These are phyloP conservation scores for Kernera saxatilis DNA, from an alignment of 345 rosid genomes.

Conservation along the genomic window DNA sequence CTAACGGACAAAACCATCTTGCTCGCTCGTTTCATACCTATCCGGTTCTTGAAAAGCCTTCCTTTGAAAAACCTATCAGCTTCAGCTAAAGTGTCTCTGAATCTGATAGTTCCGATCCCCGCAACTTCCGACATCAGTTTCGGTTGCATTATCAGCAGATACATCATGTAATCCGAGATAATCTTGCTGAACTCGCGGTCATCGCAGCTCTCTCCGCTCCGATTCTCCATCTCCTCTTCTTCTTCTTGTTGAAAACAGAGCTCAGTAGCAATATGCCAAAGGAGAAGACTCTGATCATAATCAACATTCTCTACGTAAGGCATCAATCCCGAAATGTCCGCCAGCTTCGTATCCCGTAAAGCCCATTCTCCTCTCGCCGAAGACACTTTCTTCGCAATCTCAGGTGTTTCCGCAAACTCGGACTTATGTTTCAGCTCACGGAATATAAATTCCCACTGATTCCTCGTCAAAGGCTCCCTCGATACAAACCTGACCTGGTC, in stretches of 20 bases:
- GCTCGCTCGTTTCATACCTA: slow-evolving; percentile 6
- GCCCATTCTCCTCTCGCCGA: slow-evolving; percentile 53
- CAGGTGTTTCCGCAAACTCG: slow-evolving; percentile 33
- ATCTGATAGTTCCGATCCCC: slow-evolving; percentile 29
- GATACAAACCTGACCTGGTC: slow-evolving; percentile 30
- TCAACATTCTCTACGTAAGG: slow-evolving; percentile 29
- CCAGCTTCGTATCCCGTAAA: slow-evolving; percentile 14
- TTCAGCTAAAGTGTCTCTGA: slow-evolving; percentile 25
- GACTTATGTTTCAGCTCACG: slow-evolving; percentile 37
- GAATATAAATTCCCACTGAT: slow-evolving; percentile 49
- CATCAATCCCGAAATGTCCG: slow-evolving; percentile 11
- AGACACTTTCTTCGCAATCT: slow-evolving; percentile 37
- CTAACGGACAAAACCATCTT: not conserved
- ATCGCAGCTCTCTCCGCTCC: not conserved
- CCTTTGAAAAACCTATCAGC: slow-evolving; percentile 21
- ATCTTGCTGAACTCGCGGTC: slow-evolving; percentile 23
- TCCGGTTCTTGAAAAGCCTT: not conserved
- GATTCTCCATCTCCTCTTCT: not conserved
- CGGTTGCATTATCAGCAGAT: slow-evolving; percentile 36
- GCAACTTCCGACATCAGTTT: slow-evolving; percentile 27
- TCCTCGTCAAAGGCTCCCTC: slow-evolving; percentile 32
- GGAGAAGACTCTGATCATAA: slow-evolving; percentile 31
- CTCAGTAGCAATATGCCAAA: slow-evolving; percentile 37
- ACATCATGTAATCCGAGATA: slow-evolving; percentile 42
- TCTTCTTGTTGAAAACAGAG: slow-evolving; percentile 17